Conservation (phyloP, 2,329 filamentous ascomycete species). For the Aureobasidium leucospermi region DNA sequence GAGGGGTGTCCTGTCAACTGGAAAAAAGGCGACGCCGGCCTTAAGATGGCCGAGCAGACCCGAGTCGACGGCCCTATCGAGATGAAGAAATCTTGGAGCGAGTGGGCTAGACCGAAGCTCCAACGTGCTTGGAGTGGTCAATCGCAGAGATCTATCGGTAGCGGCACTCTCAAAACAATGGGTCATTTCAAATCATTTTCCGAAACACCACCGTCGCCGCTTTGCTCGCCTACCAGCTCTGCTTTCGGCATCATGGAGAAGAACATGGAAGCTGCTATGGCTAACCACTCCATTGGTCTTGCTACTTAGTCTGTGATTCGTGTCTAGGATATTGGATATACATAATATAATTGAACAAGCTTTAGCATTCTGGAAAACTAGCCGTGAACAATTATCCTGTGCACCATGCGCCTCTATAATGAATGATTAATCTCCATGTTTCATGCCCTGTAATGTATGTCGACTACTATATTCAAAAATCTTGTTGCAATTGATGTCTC, state of each 20-base stretch:
- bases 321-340: too few species aligned
- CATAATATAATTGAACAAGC: too few species aligned
- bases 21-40: slow-evolving; percentile 27
- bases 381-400: too few species aligned
- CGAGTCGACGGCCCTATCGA: slow-evolving; percentile 24
- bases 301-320: slow-evolving; percentile 15
- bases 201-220: slow-evolving; percentile 15
- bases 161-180: slow-evolving; percentile 10
- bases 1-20: slow-evolving; percentile 31
- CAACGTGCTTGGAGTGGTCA: slow-evolving; percentile 23
- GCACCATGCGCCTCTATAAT: too few species aligned
- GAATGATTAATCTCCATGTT: too few species aligned
- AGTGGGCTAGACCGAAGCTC: slow-evolving; percentile 28
- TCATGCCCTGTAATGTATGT: too few species aligned
- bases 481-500: not conserved
- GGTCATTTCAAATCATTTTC: slow-evolving; percentile 2
- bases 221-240: slow-evolving; percentile 22
- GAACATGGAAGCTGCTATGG: slow-evolving; percentile 24
- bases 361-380: too few species aligned
- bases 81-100: slow-evolving; percentile 25
- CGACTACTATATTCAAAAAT: too few species aligned
- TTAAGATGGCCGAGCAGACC: slow-evolving; percentile 20
- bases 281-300: slow-evolving; percentile 21
- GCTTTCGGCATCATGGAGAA: slow-evolving; percentile 18
- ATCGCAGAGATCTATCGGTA: slow-evolving; percentile 17